phyloP scores from a whole-genome alignment of 2,329 filamentous ascomycete species.

The Alternaria sp. region DNA sequence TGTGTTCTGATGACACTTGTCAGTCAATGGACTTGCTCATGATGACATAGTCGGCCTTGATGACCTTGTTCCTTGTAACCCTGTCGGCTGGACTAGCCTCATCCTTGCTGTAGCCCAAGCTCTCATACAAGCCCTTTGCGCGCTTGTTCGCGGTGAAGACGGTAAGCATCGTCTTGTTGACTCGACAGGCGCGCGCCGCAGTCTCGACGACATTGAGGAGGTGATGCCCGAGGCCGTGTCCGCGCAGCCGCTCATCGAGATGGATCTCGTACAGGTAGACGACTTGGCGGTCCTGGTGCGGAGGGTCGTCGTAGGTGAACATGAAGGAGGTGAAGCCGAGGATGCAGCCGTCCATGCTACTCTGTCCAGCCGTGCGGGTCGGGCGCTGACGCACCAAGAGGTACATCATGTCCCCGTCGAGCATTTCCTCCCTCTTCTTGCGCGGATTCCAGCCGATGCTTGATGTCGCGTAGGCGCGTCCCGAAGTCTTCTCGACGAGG shows the following conservation, averaged over 20 bases:
- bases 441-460: constrained; percentile 68
- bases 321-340: constrained; percentile 66
- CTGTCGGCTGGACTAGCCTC: constrained; percentile 62
- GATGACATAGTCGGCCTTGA: constrained; percentile 40
- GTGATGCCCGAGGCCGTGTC: constrained; percentile 68
- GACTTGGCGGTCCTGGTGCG: constrained; percentile 60
- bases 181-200: constrained; percentile 63
- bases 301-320: constrained; percentile 70
- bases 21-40: constrained; percentile 33
- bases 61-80: constrained; percentile 29
- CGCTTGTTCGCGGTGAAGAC: constrained; percentile 70
- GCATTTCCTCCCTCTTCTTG: constrained; percentile 73
- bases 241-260: constrained; percentile 64
- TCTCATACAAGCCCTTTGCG: constrained; percentile 68
- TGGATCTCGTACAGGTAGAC: constrained; percentile 85
- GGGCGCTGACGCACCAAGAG: constrained; percentile 58
- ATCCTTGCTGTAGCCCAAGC: constrained; percentile 64
- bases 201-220: constrained; percentile 66
- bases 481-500: constrained; percentile 70
- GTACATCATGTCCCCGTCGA: constrained; percentile 71
- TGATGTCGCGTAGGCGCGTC: constrained; percentile 69
- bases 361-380: background rate
- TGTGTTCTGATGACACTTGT: background rate
- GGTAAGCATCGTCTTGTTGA: constrained; percentile 76
- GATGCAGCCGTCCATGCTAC: constrained; percentile 16